Evolutionary conservation across 495 filamentous ascomycete genomes (phyloP).

Genomic region (Melanomma pulvis-pyrius): DNA sequence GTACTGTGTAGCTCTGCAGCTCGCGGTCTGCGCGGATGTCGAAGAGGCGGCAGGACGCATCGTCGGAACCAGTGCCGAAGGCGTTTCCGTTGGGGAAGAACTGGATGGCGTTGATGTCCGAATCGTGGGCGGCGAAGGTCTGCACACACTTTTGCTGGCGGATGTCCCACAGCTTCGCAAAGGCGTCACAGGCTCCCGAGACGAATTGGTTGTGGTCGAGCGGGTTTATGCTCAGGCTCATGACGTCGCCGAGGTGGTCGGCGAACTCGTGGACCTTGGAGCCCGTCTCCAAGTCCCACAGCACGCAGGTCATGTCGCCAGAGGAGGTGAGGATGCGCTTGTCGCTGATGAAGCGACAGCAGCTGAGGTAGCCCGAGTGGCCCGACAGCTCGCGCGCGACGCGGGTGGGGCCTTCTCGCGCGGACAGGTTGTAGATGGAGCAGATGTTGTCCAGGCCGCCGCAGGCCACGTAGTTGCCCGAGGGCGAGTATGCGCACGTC

Average conservation of each 20-base stretch:
- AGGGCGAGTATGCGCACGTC: slow-evolving; percentile 99
- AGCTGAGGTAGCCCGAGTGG: slow-evolving; percentile 95
- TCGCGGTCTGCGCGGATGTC: slow-evolving; percentile 97
- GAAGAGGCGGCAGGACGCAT: slow-evolving; percentile 95
- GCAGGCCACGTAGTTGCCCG: slow-evolving; percentile 96
- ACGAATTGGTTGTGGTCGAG: slow-evolving; percentile 99
- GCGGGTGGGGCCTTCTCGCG: slow-evolving; percentile 91
- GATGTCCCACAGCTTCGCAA: slow-evolving; percentile 99
- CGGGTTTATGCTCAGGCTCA: slow-evolving; percentile 99
- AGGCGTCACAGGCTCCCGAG: slow-evolving; percentile 96
- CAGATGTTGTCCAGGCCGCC: slow-evolving; percentile 99
- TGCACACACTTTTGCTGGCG: slow-evolving; percentile 97
- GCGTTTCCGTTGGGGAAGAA: slow-evolving; percentile 99
- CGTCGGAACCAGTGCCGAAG: slow-evolving; percentile 97
- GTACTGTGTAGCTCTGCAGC: slow-evolving; percentile 93
- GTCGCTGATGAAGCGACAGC: slow-evolving; percentile 99
- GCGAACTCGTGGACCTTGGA: slow-evolving; percentile 98
- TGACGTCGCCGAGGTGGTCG: slow-evolving; percentile 97
- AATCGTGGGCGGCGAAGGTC: slow-evolving; percentile 97
- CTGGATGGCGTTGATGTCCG: slow-evolving; percentile 98
- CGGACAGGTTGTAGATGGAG: slow-evolving; percentile 98
- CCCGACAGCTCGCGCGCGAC: slow-evolving; percentile 96
- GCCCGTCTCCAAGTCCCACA: slow-evolving; percentile 98
- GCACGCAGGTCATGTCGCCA: slow-evolving; percentile 99
- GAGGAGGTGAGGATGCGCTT: slow-evolving; percentile 96